phyloP scores from a whole-genome alignment of 768 basidiomycete genomes.

The Pisolithus orientalis region DNA sequence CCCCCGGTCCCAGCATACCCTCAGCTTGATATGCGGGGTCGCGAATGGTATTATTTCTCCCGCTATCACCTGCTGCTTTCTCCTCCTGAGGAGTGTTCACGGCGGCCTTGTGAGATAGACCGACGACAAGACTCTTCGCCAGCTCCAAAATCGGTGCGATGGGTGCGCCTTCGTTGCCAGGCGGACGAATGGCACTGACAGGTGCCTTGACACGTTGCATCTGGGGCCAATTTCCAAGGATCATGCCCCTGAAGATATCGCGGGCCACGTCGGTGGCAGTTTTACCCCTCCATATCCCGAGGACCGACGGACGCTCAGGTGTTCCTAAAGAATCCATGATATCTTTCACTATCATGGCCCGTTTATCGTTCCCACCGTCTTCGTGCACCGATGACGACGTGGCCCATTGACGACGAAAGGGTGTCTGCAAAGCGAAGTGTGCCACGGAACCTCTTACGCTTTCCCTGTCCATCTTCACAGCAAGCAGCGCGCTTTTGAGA shows the following conservation, averaged over 20 bases:
- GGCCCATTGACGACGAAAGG: constrained; percentile 13
- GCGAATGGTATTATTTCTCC: neutral
- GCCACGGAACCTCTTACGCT: constrained; percentile 45
- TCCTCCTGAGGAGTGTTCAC: neutral
- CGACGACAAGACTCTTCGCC: constrained; percentile 19
- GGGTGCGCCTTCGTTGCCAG: constrained; percentile 15
- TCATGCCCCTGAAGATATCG: constrained; percentile 46
- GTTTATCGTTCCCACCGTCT: neutral
- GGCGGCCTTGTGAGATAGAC: neutral
- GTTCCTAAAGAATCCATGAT: constrained; percentile 22
- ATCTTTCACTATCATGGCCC: constrained; percentile 21
- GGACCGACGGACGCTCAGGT: constrained; percentile 23
- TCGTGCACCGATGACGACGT: neutral
- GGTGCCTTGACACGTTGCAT: constrained; percentile 32
- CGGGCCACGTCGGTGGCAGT: constrained; percentile 44
- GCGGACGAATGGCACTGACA: constrained; percentile 24
- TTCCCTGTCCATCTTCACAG: constrained; percentile 45
- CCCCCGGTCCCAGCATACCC: constrained; percentile 6
- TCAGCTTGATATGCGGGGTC: constrained; percentile 3
- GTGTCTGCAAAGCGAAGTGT: constrained; percentile 2
- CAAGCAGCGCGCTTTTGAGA: constrained; percentile 52
- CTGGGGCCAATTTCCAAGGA: constrained; percentile 52
- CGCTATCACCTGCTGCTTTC: neutral
- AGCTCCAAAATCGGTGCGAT: constrained; percentile 24
- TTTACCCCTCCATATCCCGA: constrained; percentile 40